Evolutionary conservation across 1,284 basidiomycete species (phyloP).

Genomic region (Volvariella volvacea): DNA sequence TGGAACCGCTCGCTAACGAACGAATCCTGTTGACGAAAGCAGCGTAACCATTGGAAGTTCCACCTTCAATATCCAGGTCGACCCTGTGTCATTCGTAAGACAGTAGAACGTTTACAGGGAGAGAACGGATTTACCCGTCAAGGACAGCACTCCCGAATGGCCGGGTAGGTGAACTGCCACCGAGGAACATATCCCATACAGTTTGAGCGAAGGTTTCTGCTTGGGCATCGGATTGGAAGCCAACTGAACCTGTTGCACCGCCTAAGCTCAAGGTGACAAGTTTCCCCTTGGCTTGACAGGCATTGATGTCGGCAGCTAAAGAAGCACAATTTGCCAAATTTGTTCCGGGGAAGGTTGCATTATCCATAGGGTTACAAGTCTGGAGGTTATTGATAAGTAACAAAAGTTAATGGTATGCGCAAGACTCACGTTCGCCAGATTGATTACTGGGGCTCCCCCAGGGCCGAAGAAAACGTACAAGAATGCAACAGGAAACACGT

Average conservation of each 20-base stretch:
- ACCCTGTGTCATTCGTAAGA: slow-evolving; percentile 29
- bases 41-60: slow-evolving; percentile 45
- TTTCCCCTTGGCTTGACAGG: slow-evolving; percentile 59
- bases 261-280: slow-evolving; percentile 47
- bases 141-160: slow-evolving; percentile 59
- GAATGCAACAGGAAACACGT: slow-evolving; percentile 59
- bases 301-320: slow-evolving; percentile 47
- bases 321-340: slow-evolving; percentile 46
- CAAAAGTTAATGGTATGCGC: neutral
- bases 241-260: slow-evolving; percentile 45
- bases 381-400: slow-evolving; percentile 15
- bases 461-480: slow-evolving; percentile 53
- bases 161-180: slow-evolving; percentile 48
- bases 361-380: slow-evolving; percentile 51
- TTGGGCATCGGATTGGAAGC: slow-evolving; percentile 48
- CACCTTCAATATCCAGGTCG: slow-evolving; percentile 63
- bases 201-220: slow-evolving; percentile 48
- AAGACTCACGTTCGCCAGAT: slow-evolving; percentile 49
- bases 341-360: slow-evolving; percentile 52
- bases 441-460: slow-evolving; percentile 52
- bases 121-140: slow-evolving; percentile 41
- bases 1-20: slow-evolving; percentile 39
- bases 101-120: neutral
- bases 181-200: slow-evolving; percentile 59
- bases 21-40: slow-evolving; percentile 55